phyloP scores from a whole-genome alignment of 1,139 yeast species.

The Hyphopichia burtonii region DNA sequence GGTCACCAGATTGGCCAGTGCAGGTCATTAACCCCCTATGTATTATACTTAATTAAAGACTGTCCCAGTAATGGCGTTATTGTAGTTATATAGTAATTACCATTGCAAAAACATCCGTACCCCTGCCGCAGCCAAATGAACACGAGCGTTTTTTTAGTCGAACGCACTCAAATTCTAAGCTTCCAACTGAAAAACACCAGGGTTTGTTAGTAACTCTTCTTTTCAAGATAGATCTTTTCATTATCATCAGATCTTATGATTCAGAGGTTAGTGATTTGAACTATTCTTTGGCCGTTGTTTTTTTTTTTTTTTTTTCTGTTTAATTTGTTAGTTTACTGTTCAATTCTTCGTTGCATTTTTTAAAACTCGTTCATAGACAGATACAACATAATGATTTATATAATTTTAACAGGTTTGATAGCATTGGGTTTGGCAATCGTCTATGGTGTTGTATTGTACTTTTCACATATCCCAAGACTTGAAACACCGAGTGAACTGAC shows the following conservation, averaged over 20 bases:
- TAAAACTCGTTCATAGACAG: not conserved
- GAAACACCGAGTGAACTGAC: conserved; percentile 51
- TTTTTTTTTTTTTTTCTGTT: not conserved
- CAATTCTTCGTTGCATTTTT: not conserved
- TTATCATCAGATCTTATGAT: too few species aligned
- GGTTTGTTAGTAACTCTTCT: too few species aligned
- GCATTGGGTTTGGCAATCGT: conserved; percentile 15
- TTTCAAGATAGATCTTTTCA: too few species aligned
- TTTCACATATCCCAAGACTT: conserved; percentile 67
- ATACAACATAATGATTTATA: not conserved
- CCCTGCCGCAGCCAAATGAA: not conserved
- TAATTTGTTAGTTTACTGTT: too few species aligned
- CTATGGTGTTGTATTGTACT: conserved; percentile 43
- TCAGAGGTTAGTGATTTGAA: too few species aligned
- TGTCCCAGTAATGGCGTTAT: too few species aligned
- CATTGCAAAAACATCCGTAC: too few species aligned
- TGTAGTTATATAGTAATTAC: too few species aligned
- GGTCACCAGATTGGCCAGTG: conserved; percentile 43
- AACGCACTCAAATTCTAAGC: not conserved
- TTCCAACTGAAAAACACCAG: too few species aligned
- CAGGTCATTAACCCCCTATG: not conserved
- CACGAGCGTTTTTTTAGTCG: not conserved
- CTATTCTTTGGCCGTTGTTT: too few species aligned
- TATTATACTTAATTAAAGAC: not conserved
- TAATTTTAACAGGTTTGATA: conserved; percentile 4